These are phyloP conservation scores for Schizophyllum commune DNA, from an alignment of 1,284 basidiomycete genomes.

Conservation along the genomic window DNA sequence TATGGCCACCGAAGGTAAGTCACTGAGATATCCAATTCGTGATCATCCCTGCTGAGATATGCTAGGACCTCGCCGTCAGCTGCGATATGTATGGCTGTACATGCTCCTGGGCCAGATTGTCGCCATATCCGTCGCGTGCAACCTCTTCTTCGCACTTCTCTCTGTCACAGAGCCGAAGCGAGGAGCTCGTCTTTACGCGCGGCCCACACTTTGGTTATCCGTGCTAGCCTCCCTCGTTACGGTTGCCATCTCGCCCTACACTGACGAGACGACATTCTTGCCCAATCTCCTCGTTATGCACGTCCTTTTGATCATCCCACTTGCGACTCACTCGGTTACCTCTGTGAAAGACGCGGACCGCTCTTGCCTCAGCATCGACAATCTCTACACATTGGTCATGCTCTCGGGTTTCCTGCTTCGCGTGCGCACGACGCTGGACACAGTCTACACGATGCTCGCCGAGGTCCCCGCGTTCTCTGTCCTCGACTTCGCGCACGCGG, in stretches of 20 bases:
- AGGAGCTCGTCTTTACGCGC: conserved; percentile 9
- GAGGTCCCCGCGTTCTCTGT: conserved; percentile 8
- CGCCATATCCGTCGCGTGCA: conserved; percentile 63
- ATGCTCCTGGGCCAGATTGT: conserved; percentile 60
- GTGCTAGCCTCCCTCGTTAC: conserved; percentile 41
- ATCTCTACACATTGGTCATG: conserved; percentile 33
- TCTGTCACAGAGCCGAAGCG: conserved; percentile 10
- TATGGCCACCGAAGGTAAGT: conserved; percentile 47
- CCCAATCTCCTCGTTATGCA: conserved; percentile 62
- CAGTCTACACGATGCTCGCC: conserved; percentile 12
- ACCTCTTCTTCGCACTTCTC: conserved; percentile 61
- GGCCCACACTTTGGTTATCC: conserved; percentile 32
- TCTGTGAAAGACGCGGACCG: conserved; percentile 3
- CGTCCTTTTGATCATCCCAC: conserved; percentile 45
- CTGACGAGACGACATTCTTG: conserved; percentile 44
- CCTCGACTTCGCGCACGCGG: conserved; percentile 16
- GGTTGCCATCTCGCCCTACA: conserved; percentile 42
- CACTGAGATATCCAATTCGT: not conserved
- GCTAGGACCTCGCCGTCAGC: conserved; percentile 19
- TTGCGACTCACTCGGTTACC: conserved; percentile 26
- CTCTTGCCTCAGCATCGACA: conserved; percentile 16
- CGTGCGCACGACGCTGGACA: conserved; percentile 22
- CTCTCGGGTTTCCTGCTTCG: conserved; percentile 31
- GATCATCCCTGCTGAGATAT: conserved; percentile 31
- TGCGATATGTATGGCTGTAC: conserved; percentile 38